Evolutionary conservation across 2,329 filamentous ascomycete species (phyloP), one percentile per base, ranked within the genome.

Genomic region (Pseudocercospora eumusae): DNA sequence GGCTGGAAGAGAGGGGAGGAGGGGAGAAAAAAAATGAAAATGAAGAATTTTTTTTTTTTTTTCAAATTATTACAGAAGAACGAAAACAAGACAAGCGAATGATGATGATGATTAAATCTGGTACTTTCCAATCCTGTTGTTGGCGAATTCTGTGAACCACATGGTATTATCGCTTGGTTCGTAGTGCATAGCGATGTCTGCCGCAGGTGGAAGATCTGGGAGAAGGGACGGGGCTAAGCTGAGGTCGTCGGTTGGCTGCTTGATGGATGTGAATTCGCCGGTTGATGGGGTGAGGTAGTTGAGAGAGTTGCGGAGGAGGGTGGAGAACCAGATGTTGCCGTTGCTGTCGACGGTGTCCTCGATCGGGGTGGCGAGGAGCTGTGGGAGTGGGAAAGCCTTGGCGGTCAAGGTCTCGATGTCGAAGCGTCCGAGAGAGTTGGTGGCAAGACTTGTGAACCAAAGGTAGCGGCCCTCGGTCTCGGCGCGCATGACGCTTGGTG

Each of bases 251-350:
- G 57, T 64, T 44, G 64, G 66, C 44, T 68, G 66, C 56, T 61
- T 59, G 42, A 68, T 66, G 0, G 31, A 50, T 3, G 66, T 68
- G 56, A 66, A 57, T 40, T 63, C 52, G 20, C 64, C 62, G 15
- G 66, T 64, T 4, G 58, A 61, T 21, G 66, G 66, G 10, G 64
- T 66, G 36, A 66, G 28, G 36, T 66, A 68, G 28, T 68, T 68
- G 44, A 68, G 53, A 20, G 60, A 62, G 61, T 68, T 68, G 18
- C 61, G 55, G 13, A 63, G 59, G 10, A 66, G 52, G 0, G 63
- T 67, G 4, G 63, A 65, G 61, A 60, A 67, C 64, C 63, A 70
- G 56, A 69, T 62, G 28, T 67, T 67, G 42, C 67, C 66, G 20
- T 67, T 33, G 31, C 50, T 40, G 31, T 64, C 66, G 11, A 69